Base-by-base conservation (phyloP, 2,329 filamentous ascomycete genomes). In the Berkeleyomyces rouxiae region DNA sequence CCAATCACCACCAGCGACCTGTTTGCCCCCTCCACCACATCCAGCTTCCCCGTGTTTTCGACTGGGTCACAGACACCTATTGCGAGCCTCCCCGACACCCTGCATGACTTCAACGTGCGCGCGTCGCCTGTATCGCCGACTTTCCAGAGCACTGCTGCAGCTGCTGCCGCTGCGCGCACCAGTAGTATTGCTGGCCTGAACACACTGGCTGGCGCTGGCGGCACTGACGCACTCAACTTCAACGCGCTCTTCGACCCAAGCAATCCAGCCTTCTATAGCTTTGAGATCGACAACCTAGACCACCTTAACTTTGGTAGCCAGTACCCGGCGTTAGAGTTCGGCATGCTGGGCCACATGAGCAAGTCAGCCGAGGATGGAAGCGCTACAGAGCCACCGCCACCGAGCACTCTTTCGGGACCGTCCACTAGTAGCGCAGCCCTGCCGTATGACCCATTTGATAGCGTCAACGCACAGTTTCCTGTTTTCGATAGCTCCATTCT, bases 301-400 rank as follows among this genome's bases (percentile, higher is more conserved):
- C 61, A 65, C 36, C 61, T 67, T 11, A 75, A 75, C 63, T 99
- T 97, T 72, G 91, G 90, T 63, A 97, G 93, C 71, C 90, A 95
- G 67, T 99, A 97, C 70, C 92, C 91, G 65, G 92, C 91, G 16
- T 80, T 96, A 72, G 93, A 97, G 72, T 96, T 97, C 72, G 88
- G 90, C 61, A 96, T 97, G 82, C 82, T 99, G 0, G 90, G 90
- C 37, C 92, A 97, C 72, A 95, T 99, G 88, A 90, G 89, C 4
- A 64, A 62, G 55, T 59, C 59, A 4, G 63, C 63, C 16, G 59
- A 59, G 37, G 36, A 49, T 10, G 67, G 74, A 10, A 46, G 16
- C 43, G 39, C 10, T 57, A 42, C n/a, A 16, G 23, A 57, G 78
- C 78, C 53, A 75, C 78, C 71, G 68, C 72, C 66, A 76, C 79